Conservation (phyloP, 2,329 filamentous ascomycete species). For the Aureobasidium uvarum region DNA sequence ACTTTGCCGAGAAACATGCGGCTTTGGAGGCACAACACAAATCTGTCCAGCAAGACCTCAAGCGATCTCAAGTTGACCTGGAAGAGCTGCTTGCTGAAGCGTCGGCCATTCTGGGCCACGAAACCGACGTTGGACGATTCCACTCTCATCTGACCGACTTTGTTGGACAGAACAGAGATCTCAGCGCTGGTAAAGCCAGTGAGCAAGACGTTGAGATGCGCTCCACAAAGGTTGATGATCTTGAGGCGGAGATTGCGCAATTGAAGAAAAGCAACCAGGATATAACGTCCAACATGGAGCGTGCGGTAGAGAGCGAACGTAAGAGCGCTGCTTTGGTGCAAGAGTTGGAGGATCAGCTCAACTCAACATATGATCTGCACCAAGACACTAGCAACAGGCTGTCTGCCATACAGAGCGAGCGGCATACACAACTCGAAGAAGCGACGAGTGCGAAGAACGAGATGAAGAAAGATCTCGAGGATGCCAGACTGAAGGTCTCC, state of each 20-base stretch:
- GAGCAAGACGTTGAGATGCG: slow-evolving; percentile 43
- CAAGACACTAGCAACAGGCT: slow-evolving; percentile 81
- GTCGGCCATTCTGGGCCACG: slow-evolving; percentile 63
- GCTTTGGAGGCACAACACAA: slow-evolving; percentile 38
- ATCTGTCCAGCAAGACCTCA: slow-evolving; percentile 60
- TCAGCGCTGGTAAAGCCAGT: slow-evolving; percentile 31
- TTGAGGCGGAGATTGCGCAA: slow-evolving; percentile 48
- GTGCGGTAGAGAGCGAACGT: slow-evolving; percentile 66
- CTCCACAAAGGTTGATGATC: slow-evolving; percentile 39
- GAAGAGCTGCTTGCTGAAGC: slow-evolving; percentile 61
- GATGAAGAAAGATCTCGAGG: slow-evolving; percentile 65
- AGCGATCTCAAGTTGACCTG: slow-evolving; percentile 58
- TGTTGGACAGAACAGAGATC: slow-evolving; percentile 42
- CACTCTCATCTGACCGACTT: slow-evolving; percentile 46
- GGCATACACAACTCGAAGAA: slow-evolving; percentile 45
- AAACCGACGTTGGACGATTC: slow-evolving; percentile 48
- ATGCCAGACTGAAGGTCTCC: slow-evolving; percentile 71
- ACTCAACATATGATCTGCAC: slow-evolving; percentile 91
- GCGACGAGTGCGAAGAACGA: slow-evolving; percentile 45
- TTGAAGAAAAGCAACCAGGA: slow-evolving; percentile 53
- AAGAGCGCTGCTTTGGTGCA: slow-evolving; percentile 91
- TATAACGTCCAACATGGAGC: slow-evolving; percentile 57
- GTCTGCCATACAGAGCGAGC: slow-evolving; percentile 61
- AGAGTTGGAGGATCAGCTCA: slow-evolving; percentile 94
- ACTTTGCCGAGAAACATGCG: slow-evolving; percentile 38